A percentile compares a stretch with the other conserved stretches of the same genome.
Evolutionary conservation across 371 early-diverging fungal species (phyloP).

Genomic region (Encephalitozoon intestinalis): DNA sequence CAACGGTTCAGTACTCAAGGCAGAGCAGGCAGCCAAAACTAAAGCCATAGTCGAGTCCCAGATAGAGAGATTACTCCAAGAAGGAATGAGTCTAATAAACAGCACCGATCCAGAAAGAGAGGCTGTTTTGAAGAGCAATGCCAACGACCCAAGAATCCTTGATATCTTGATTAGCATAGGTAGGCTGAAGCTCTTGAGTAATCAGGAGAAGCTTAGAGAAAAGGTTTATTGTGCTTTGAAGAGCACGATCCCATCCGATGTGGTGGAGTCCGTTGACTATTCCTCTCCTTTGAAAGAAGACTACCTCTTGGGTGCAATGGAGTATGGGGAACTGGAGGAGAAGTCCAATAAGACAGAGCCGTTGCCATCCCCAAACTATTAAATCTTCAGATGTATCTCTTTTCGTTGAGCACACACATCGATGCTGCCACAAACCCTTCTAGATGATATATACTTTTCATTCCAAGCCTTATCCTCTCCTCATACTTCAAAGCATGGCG

Average conservation of each 20-base stretch:
- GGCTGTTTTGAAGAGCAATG: neutral
- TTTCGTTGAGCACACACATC: constrained; percentile 32
- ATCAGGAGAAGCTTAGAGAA: constrained; percentile 46
- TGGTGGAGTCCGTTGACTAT: neutral
- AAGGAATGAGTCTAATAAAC: constrained; percentile 22
- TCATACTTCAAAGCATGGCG: constrained; percentile 63
- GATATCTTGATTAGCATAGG: constrained; percentile 44
- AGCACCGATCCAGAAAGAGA: neutral
- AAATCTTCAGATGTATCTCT: neutral
- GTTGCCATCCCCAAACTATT: neutral
- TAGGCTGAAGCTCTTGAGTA: constrained; percentile 34
- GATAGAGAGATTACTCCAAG: constrained; percentile 11
- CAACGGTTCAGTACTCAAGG: constrained; percentile 1
- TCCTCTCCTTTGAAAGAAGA: constrained; percentile 4
- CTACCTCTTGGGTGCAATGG: neutral
- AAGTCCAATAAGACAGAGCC: neutral
- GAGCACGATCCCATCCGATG: constrained; percentile 22
- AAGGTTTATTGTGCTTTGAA: constrained; percentile 41
- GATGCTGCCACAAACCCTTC: constrained; percentile 78
- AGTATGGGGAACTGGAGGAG: neutral
- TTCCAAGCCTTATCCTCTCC: constrained; percentile 70
- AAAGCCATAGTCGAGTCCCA: constrained; percentile 9
- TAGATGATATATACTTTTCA: constrained; percentile 85
- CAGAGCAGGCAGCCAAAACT: constrained; percentile 13
- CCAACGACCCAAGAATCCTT: neutral